Evolutionary conservation across 306 rosid genomes (phyloP).

Genomic region (Dalbergia oliveri): DNA sequence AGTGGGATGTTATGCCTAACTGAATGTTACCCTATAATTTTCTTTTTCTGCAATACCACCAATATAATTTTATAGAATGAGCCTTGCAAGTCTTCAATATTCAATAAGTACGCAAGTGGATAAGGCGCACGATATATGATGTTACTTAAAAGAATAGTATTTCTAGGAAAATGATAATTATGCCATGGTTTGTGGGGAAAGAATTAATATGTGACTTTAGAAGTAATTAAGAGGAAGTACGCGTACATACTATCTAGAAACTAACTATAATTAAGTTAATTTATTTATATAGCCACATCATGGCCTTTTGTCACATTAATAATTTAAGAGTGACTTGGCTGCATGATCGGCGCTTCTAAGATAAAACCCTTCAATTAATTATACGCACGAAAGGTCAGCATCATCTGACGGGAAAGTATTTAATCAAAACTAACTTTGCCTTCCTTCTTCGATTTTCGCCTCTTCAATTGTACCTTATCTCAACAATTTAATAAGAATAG

Average conservation of each 20-base stretch:
- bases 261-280: not conserved
- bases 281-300: not conserved
- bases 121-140: not conserved
- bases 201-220: not conserved
- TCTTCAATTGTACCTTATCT: not conserved
- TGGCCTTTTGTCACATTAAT: not conserved
- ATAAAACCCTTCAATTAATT: conserved; percentile 27
- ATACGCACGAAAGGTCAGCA: not conserved
- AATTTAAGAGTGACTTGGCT: conserved; percentile 3
- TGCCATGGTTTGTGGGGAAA: conserved; percentile 8
- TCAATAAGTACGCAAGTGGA: not conserved
- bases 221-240: not conserved
- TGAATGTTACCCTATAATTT: not conserved
- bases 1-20: conserved; percentile 9
- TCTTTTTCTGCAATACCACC: not conserved
- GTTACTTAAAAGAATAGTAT: conserved; percentile 25
- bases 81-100: conserved; percentile 26
- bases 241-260: not conserved
- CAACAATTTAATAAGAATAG: too few species aligned
- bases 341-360: not conserved
- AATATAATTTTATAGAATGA: not conserved
- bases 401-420: not conserved
- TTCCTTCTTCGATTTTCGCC: not conserved
- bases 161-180: not conserved
- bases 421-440: not conserved